Evolutionary conservation across 805 yeast species (phyloP), one percentile per base, ranked within the genome.

Genomic region (Starmerella sp.): DNA sequence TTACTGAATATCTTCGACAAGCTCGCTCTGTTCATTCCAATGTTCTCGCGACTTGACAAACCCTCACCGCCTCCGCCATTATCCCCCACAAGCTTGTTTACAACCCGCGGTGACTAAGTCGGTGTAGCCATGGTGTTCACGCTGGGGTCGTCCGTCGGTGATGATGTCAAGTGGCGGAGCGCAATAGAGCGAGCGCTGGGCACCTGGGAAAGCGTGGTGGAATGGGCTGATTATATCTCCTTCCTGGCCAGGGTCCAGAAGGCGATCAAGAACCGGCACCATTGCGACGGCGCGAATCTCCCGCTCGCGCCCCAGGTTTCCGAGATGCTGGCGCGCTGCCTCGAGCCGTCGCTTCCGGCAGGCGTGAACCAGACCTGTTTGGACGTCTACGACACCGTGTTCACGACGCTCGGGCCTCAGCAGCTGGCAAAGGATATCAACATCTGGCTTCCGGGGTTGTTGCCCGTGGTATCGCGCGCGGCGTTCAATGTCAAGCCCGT

Each of bases 201-300:
- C 6, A 74, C 79, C 17, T 91, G 91, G 71, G 96, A 87, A 52
- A 71, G 85, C 1, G 84, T 89, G 1, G 85, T 82, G 35, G 98
- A 93, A 72, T 93, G 99, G 99, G 97, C 98, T 13, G 98, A 93
- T 67, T 89, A 91, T 67, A 93, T 93, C 54, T 84, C 97, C 28
- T 90, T 87, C 66, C 73, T 95, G 46, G 82, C 91, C 2, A 80
- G 85, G 57, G 75, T 95, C 6, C 81, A 82, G 56, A 86, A 88
- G 66, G 82, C 95, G 0, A 69, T 90, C 42, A 79, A 77, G 56
- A 69, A 71, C 22, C 58, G 51, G 38, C 57, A 53, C 28, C 50
- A 50, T 9, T 58, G 61, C 32, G 56, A 53, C 22, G 62, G 62
- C 14, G 52, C 60, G 4, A 67, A 69, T 45, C 78, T 91, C 11